Evolutionary conservation across 1,139 yeast genomes (phyloP).

Genomic region (Diutina ranongensis): DNA sequence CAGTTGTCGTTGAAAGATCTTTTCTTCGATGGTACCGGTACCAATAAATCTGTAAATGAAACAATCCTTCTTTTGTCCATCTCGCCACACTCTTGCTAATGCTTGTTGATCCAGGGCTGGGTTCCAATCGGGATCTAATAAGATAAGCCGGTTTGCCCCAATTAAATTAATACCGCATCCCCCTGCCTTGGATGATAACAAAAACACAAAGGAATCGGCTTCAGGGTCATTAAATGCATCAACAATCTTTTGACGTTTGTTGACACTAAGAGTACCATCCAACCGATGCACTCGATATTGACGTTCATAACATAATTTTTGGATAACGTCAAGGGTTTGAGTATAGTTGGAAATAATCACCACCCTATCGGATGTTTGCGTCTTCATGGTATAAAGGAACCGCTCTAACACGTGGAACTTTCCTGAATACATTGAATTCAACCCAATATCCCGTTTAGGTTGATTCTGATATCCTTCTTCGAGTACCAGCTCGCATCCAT

Average conservation of each 20-base stretch:
- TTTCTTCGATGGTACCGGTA: conserved; percentile 94
- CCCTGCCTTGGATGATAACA: conserved; percentile 93
- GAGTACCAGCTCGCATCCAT: conserved; percentile 49
- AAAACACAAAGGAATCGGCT: conserved; percentile 76
- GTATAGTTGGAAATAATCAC: conserved; percentile 92
- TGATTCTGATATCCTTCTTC: conserved; percentile 62
- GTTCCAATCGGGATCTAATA: conserved; percentile 97
- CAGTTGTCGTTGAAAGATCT: conserved; percentile 92
- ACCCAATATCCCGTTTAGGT: conserved; percentile 21
- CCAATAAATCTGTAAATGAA: conserved; percentile 87
- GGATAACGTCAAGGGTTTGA: conserved; percentile 84
- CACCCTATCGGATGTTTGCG: conserved; percentile 85
- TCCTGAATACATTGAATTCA: conserved; percentile 44
- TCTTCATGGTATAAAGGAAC: conserved; percentile 63
- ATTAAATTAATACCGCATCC: conserved; percentile 97
- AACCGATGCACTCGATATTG: conserved; percentile 73
- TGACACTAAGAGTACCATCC: conserved; percentile 88
- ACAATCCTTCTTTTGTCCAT: conserved; percentile 95
- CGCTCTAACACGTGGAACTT: conserved; percentile 59
- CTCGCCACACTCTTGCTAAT: conserved; percentile 96
- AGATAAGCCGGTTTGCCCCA: conserved; percentile 84
- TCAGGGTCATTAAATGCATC: conserved; percentile 88
- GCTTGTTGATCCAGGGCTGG: conserved; percentile 99
- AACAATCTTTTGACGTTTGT: conserved; percentile 86
- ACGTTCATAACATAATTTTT: conserved; percentile 64